Conservation (phyloP, 1,284 basidiomycete species). For the Farysia itapuensis region DNA sequence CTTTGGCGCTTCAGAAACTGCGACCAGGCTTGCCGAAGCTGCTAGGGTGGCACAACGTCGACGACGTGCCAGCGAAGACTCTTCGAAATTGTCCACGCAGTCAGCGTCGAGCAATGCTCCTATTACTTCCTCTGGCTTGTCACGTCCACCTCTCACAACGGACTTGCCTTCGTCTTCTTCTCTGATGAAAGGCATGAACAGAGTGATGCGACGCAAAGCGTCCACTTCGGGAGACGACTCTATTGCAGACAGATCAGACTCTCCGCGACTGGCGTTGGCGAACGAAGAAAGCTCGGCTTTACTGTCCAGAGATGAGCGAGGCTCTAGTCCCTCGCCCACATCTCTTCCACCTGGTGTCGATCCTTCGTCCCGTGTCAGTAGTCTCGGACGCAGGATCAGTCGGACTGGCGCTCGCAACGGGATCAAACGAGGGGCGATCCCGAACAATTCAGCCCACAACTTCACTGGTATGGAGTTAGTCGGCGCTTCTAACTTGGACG, state of each 20-base stretch:
- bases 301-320: not conserved
- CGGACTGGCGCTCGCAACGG: constrained; percentile 13
- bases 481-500: constrained; percentile 6
- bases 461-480: constrained; percentile 11
- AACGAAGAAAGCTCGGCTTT: too few species aligned
- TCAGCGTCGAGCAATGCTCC: not conserved
- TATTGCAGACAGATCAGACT: too few species aligned
- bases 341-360: too few species aligned
- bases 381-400: constrained; percentile 23
- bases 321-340: not conserved
- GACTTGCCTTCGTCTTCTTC: not conserved
- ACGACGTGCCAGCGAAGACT: constrained; percentile 14
- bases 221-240: constrained; percentile 5
- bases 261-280: too few species aligned
- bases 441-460: not conserved
- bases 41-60: constrained; percentile 15
- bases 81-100: not conserved
- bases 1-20: constrained; percentile 7
- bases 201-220: constrained; percentile 6
- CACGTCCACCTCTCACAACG: not conserved
- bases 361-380: constrained; percentile 25
- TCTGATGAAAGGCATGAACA: constrained; percentile 2
- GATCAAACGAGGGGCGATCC: constrained; percentile 3
- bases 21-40: constrained; percentile 3
- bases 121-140: not conserved